Percentiles rank a stretch among this genome's conserved stretches.
Conservation (phyloP, 2,329 filamentous ascomycete species). For the Scedosporium apiospermum region DNA sequence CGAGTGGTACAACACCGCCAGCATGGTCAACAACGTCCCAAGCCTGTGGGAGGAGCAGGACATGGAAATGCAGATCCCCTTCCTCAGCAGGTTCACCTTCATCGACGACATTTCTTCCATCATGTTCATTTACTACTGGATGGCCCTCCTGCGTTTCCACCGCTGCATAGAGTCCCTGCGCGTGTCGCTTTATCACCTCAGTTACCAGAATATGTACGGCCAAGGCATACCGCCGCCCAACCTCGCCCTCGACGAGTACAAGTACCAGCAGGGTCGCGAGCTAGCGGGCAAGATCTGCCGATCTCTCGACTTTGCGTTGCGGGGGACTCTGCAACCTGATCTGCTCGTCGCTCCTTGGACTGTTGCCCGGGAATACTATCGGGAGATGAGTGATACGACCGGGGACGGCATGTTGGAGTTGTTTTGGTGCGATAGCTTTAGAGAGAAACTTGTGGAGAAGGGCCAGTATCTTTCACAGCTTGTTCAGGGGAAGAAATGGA, state of each 20-base stretch:
- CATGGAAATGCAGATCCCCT: slow-evolving; percentile 25
- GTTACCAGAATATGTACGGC: slow-evolving; percentile 27
- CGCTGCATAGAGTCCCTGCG: slow-evolving; percentile 37
- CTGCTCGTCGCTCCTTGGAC: slow-evolving; percentile 32
- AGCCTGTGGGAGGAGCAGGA: slow-evolving; percentile 23
- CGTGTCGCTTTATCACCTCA: slow-evolving; percentile 31
- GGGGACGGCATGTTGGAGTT: slow-evolving; percentile 34
- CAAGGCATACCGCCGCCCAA: slow-evolving; percentile 22
- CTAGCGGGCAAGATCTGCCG: slow-evolving; percentile 41
- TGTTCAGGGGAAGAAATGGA: slow-evolving; percentile 29
- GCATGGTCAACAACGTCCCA: slow-evolving; percentile 16
- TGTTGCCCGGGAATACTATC: slow-evolving; percentile 32
- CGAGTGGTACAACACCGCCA: slow-evolving; percentile 31
- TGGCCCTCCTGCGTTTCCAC: slow-evolving; percentile 37
- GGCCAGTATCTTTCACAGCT: slow-evolving; percentile 30
- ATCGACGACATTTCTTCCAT: slow-evolving; percentile 32
- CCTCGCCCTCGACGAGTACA: slow-evolving; percentile 29
- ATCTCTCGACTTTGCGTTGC: slow-evolving; percentile 37
- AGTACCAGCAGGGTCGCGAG: slow-evolving; percentile 33
- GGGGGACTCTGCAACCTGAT: slow-evolving; percentile 34
- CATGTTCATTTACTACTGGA: slow-evolving; percentile 45
- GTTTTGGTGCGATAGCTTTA: slow-evolving; percentile 38
- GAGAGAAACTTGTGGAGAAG: slow-evolving; percentile 25
- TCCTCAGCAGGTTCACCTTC: slow-evolving; percentile 35
- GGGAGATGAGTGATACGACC: slow-evolving; percentile 24